These are phyloP conservation scores for Aspergillus saccharolyticus DNA, from an alignment of 495 filamentous ascomycete genomes.

Conservation along the genomic window DNA sequence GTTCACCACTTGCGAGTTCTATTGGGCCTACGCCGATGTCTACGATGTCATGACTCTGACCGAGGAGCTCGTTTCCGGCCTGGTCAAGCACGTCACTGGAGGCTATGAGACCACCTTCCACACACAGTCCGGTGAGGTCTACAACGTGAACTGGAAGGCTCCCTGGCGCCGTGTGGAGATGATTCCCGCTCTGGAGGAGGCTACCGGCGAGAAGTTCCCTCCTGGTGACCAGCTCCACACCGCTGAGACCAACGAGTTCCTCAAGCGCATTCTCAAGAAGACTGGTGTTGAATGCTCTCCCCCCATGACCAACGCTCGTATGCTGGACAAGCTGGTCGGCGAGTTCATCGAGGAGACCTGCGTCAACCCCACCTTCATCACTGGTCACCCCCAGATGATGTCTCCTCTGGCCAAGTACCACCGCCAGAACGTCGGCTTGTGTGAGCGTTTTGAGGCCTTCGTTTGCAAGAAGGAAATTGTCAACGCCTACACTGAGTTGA, in stretches of 20 bases:
- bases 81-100: conserved; percentile 87
- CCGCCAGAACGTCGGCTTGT: conserved; percentile 73
- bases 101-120: conserved; percentile 76
- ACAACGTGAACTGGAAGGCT: conserved; percentile 90
- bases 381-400: conserved; percentile 94
- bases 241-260: conserved; percentile 77
- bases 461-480: conserved; percentile 96
- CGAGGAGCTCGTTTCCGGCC: conserved; percentile 86
- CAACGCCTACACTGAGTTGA: conserved; percentile 97
- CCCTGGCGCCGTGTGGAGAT: conserved; percentile 95
- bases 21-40: conserved; percentile 89
- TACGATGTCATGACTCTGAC: conserved; percentile 91
- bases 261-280: conserved; percentile 79
- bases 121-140: conserved; percentile 75
- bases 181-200: conserved; percentile 90
- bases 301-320: conserved; percentile 89
- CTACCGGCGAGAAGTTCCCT: conserved; percentile 89
- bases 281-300: conserved; percentile 84
- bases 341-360: conserved; percentile 94
- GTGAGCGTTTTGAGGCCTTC: conserved; percentile 96
- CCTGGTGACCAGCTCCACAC: conserved; percentile 86
- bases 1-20: conserved; percentile 97
- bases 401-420: conserved; percentile 95
- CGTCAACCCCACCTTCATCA: conserved; percentile 95
- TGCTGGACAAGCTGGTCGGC: conserved; percentile 95